Percentiles rank a stretch among this genome's conserved stretches.
These are phyloP conservation scores for Candida ulmi DNA, from an alignment of 805 yeast genomes.

Conservation along the genomic window DNA sequence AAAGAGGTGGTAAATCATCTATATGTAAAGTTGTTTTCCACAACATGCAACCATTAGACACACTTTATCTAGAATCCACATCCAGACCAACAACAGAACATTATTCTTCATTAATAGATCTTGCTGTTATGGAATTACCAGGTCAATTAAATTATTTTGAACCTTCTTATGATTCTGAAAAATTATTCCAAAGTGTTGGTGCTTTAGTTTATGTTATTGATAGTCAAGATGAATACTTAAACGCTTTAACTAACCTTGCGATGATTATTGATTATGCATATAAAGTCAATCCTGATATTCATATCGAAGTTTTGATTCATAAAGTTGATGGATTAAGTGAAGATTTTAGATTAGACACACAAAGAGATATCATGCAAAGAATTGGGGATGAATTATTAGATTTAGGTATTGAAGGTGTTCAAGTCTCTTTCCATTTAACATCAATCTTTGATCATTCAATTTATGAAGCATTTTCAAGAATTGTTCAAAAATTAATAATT, in stretches of 20 bases:
- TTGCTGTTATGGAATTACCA: slow-evolving; percentile 90
- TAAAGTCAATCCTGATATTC: slow-evolving; percentile 75
- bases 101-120: slow-evolving; percentile 76
- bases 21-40: slow-evolving; percentile 95
- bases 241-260: slow-evolving; percentile 84
- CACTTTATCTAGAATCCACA: slow-evolving; percentile 84
- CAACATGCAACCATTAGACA: slow-evolving; percentile 93
- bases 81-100: slow-evolving; percentile 83
- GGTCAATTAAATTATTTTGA: slow-evolving; percentile 90
- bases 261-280: slow-evolving; percentile 85
- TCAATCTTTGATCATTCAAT: slow-evolving; percentile 94
- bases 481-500: slow-evolving; percentile 84
- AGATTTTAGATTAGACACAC: slow-evolving; percentile 91
- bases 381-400: slow-evolving; percentile 90
- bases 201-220: slow-evolving; percentile 93
- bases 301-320: slow-evolving; percentile 90
- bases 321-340: slow-evolving; percentile 94
- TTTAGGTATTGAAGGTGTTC: slow-evolving; percentile 85
- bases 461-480: slow-evolving; percentile 90
- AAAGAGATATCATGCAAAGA: slow-evolving; percentile 93
- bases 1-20: slow-evolving; percentile 81
- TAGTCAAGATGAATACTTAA: slow-evolving; percentile 89
- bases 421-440: slow-evolving; percentile 85
- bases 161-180: slow-evolving; percentile 73
- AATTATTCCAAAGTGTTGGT: slow-evolving; percentile 75